These are phyloP conservation scores for Flaveria sonorensis DNA, from an alignment of 129 eudicot genomes.

Conservation along the genomic window DNA sequence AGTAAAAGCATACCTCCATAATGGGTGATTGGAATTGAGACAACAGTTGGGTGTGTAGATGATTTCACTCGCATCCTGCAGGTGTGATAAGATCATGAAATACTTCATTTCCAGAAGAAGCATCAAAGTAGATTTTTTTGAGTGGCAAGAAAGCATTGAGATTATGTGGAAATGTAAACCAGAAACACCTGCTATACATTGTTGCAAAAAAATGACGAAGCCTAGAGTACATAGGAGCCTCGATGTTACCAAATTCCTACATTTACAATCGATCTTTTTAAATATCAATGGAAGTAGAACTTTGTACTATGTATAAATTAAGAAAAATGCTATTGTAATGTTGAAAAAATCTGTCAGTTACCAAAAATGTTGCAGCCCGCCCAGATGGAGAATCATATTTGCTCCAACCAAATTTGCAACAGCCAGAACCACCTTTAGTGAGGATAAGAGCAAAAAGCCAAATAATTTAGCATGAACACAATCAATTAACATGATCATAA, in stretches of 20 bases:
- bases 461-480: conserved; percentile 13
- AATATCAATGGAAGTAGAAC: conserved; percentile 13
- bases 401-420: conserved; percentile 98
- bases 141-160: not conserved
- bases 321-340: conserved; percentile 1
- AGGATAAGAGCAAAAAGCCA: conserved; percentile 22
- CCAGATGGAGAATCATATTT: conserved; percentile 84
- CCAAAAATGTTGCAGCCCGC: conserved; percentile 85
- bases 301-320: not conserved
- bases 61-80: conserved; percentile 98
- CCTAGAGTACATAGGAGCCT: conserved; percentile 89
- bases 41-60: conserved; percentile 74
- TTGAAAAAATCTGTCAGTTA: conserved; percentile 31
- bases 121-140: not conserved
- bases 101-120: not conserved
- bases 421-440: conserved; percentile 88
- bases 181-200: conserved; percentile 70
- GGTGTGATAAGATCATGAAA: not conserved
- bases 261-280: conserved; percentile 16
- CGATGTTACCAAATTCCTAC: conserved; percentile 98
- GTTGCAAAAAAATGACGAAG: conserved; percentile 87
- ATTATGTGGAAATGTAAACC: not conserved
- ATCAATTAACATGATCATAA: conserved; percentile 24
- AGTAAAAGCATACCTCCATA: conserved; percentile 66
- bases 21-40: conserved; percentile 83